Evolutionary conservation across 73 alveolate genomes (phyloP).

Genomic region (Symbiodinium pilosum): DNA sequence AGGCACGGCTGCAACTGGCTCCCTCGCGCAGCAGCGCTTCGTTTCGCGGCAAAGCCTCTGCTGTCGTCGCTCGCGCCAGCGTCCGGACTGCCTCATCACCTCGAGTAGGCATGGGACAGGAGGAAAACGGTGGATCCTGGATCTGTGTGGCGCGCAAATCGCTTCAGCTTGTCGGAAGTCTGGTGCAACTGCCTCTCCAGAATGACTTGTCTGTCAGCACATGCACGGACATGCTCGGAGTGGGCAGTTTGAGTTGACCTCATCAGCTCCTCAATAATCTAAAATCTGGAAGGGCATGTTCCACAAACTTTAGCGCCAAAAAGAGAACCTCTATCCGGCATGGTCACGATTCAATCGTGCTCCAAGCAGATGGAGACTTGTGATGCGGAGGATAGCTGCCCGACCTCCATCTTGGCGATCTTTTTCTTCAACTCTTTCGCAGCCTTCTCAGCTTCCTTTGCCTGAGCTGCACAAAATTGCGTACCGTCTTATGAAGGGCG

Average conservation of each 20-base stretch:
- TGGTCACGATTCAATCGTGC: too few relatives aligned
- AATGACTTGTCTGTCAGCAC: too few relatives aligned
- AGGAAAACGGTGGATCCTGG: too few relatives aligned
- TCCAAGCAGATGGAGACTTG: too few relatives aligned
- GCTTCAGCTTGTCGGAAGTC: constrained; percentile 65
- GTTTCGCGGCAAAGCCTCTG: constrained; percentile 63
- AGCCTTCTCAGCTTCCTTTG: constrained; percentile 38
- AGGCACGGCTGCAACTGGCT: constrained; percentile 54
- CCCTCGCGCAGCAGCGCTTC: constrained; percentile 72
- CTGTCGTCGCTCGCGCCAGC: constrained; percentile 47
- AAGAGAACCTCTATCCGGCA: too few relatives aligned
- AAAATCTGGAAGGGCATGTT: too few relatives aligned
- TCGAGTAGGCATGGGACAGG: background rate
- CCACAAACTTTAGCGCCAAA: too few relatives aligned
- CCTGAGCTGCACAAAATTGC: background rate
- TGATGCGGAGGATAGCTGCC: too few relatives aligned
- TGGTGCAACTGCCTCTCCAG: constrained; percentile 17
- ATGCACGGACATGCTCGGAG: too few relatives aligned
- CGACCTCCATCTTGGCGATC: constrained; percentile 31
- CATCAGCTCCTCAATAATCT: too few relatives aligned
- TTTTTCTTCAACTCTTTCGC: constrained; percentile 63
- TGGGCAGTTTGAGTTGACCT: too few relatives aligned
- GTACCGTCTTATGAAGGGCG: too few relatives aligned
- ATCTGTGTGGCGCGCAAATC: background rate
- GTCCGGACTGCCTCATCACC: constrained; percentile 86